Evolutionary conservation across 495 filamentous ascomycete genomes (phyloP), one percentile per base, ranked within the genome.

Genomic region (Podospora tetraspora): DNA sequence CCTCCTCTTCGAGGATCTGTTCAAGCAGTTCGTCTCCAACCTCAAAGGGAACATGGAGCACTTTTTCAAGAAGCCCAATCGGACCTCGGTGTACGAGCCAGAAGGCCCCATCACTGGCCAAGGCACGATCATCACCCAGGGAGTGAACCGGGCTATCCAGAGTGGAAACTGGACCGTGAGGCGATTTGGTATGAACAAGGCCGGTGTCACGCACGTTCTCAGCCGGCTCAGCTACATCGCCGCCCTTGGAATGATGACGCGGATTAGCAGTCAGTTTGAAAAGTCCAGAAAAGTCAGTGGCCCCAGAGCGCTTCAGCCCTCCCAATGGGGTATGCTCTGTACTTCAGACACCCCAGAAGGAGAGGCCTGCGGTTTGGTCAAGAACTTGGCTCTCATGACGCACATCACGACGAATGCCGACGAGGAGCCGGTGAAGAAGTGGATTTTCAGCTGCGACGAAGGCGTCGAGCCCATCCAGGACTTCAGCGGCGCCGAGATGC

Each of bases 201-300:
- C 95, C 23, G 95, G 95, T 73, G 93, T 99, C 11, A 97, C 95
- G 3, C 95, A 99, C 78, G 93, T 99, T 65, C 83, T 99, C 21
- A 97, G 94, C 80, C 88, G 95, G 58, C 81, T 98, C 59, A 97
- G 93, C 77, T 99, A 97, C 74, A 97, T 98, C 80, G 92, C 91
- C 71, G 96, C 96, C 12, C 85, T 99, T n/a, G 96, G 96, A 66
- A 98, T 98, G 96, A 98, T 99, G 96, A 98, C 96, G 12, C 88
- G 95, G 72, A 98, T 98, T 72, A 94, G 89, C 80, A 96, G 91
- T 86, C 95, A 98, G 81, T 98, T 99, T 75, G 95, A 98, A 76
- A 98, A 98, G 84, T 97, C 94, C 2, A 82, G 95, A 71, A 99
- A 99, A 77, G 92, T 99, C 70, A 91, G 88, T 74, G 96, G 96